Conservation (phyloP, 2,329 filamentous ascomycete genomes). For the Raffaelea albimanens region DNA sequence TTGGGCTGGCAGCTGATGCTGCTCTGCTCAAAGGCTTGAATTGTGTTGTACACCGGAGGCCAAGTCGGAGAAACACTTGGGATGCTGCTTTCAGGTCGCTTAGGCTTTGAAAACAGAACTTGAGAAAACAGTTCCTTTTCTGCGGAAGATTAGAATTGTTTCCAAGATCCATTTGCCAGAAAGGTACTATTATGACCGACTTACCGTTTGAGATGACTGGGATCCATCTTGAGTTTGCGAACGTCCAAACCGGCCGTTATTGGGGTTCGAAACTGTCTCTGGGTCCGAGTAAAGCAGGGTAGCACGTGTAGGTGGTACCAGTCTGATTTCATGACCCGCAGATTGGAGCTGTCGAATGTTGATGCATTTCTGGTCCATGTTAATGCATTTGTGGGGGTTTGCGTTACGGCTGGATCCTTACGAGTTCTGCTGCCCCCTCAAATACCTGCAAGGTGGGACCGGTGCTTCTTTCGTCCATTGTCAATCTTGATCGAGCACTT, state of each 20-base stretch:
- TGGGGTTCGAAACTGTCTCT: not conserved
- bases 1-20: not conserved
- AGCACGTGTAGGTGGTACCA: slow-evolving; percentile 11
- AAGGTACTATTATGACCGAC: no score
- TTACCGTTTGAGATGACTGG: slow-evolving; percentile 1
- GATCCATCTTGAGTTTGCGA: slow-evolving; percentile 1
- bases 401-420: not conserved
- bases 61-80: slow-evolving; percentile 8
- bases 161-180: not conserved
- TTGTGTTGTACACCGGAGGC: slow-evolving; percentile 11
- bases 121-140: slow-evolving; percentile 8
- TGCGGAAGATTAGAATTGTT: not conserved
- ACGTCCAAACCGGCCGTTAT: not conserved
- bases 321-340: slow-evolving; percentile 9
- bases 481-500: not conserved
- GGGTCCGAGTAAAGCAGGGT: slow-evolving; percentile 7
- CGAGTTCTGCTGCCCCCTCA: not conserved
- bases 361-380: slow-evolving; percentile 4
- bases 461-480: not conserved
- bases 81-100: slow-evolving; percentile 12
- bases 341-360: slow-evolving; percentile 2
- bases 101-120: slow-evolving; percentile 13
- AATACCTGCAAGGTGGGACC: not conserved
- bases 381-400: not conserved
- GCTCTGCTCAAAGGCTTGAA: slow-evolving; percentile 5